A percentile compares a stretch with the other conserved stretches of the same genome.
These are phyloP conservation scores for Achaetomium macrosporum DNA, from an alignment of 2,329 filamentous ascomycete genomes.

Conservation along the genomic window DNA sequence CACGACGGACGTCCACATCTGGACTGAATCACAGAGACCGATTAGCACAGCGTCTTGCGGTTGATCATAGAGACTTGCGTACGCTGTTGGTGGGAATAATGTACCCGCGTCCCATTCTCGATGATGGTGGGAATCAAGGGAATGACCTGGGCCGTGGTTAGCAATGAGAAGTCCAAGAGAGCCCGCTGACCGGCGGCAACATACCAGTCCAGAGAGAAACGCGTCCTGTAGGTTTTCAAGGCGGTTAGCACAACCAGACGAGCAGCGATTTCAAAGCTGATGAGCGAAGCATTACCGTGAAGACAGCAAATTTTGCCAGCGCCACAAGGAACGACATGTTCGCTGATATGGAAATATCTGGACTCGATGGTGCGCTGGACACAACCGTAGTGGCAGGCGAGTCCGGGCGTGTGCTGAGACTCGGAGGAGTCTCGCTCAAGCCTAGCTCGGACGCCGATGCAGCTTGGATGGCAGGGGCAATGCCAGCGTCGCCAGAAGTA, in stretches of 20 bases:
- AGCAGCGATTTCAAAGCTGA: too few relatives aligned
- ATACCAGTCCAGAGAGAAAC: conserved; percentile 20
- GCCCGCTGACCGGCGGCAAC: neutral
- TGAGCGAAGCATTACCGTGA: conserved; percentile 9
- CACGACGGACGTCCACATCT: conserved; percentile 23
- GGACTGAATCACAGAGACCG: conserved; percentile 8
- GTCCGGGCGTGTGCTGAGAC: neutral
- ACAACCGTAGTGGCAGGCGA: conserved; percentile 3
- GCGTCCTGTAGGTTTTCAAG: conserved; percentile 8
- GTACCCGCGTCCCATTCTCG: conserved; percentile 1
- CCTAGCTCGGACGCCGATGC: neutral
- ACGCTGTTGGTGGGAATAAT: conserved; percentile 18
- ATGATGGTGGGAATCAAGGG: conserved; percentile 22
- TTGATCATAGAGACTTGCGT: neutral
- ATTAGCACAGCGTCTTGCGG: neutral
- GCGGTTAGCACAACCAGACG: too few relatives aligned
- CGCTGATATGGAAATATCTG: neutral
- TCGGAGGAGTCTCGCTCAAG: neutral
- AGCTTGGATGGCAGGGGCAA: neutral
- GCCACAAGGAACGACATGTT: conserved; percentile 9
- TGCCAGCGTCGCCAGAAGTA: conserved; percentile 3
- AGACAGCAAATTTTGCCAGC: conserved; percentile 17
- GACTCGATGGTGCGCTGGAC: neutral
- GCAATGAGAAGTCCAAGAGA: neutral
- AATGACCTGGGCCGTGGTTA: conserved; percentile 12